These are phyloP conservation scores for Termitomyces sp. DNA, from an alignment of 768 basidiomycete species.

Conservation along the genomic window DNA sequence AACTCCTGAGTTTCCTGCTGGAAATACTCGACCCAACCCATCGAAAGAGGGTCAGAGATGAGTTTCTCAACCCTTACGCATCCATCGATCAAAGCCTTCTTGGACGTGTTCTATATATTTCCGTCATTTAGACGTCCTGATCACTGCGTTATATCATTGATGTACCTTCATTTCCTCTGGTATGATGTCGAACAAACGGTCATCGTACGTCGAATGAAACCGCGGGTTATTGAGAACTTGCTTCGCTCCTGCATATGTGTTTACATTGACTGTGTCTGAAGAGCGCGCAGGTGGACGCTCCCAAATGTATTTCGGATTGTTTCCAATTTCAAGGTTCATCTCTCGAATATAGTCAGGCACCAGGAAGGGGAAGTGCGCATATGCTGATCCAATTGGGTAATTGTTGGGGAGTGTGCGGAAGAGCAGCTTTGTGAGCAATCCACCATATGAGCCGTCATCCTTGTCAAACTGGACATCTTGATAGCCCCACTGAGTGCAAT, in stretches of 20 bases:
- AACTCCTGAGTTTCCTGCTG: constrained; percentile 24
- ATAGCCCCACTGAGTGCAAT: constrained; percentile 78
- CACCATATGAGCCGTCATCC: constrained; percentile 69
- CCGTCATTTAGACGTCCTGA: constrained; percentile 1
- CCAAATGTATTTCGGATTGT: constrained; percentile 50
- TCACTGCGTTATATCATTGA: neutral
- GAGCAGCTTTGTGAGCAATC: constrained; percentile 67
- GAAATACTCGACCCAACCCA: constrained; percentile 24
- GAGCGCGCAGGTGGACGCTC: constrained; percentile 34
- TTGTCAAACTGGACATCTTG: constrained; percentile 61
- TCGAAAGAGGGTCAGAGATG: neutral
- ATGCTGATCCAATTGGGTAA: constrained; percentile 59
- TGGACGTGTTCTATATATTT: neutral
- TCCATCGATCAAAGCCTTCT: neutral
- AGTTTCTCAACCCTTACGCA: constrained; percentile 10
- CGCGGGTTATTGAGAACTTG: constrained; percentile 24
- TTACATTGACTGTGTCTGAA: constrained; percentile 19
- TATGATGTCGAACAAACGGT: constrained; percentile 25
- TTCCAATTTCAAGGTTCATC: constrained; percentile 22
- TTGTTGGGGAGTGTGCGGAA: constrained; percentile 66
- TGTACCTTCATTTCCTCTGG: constrained; percentile 18
- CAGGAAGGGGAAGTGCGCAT: constrained; percentile 81
- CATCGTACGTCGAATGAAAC: constrained; percentile 29
- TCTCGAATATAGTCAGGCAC: constrained; percentile 47
- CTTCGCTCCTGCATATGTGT: constrained; percentile 27